A percentile compares a stretch with the other conserved stretches of the same genome.
Evolutionary conservation across 2,329 filamentous ascomycete species (phyloP).

Genomic region (Daldinia eschscholtzii): DNA sequence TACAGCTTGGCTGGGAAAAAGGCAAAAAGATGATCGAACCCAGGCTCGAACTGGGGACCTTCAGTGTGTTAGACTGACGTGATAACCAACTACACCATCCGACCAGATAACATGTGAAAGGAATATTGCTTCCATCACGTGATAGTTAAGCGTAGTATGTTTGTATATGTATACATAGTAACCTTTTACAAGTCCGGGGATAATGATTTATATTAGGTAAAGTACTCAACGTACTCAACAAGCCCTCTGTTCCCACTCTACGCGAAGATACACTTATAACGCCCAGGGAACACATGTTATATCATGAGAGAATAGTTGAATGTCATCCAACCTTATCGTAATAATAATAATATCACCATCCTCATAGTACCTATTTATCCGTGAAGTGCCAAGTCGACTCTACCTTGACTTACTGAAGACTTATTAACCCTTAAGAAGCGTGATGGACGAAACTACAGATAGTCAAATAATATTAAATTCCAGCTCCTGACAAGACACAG

Average conservation of each 20-base stretch:
- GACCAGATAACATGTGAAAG: constrained; percentile 28
- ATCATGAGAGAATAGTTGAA: not conserved
- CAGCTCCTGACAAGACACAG: no score
- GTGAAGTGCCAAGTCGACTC: not conserved
- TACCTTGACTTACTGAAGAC: not conserved
- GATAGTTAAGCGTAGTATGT: not conserved
- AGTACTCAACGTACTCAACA: not conserved
- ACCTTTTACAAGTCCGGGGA: not conserved
- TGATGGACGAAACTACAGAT: not conserved
- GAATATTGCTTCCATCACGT: not conserved
- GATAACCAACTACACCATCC: constrained; percentile 62
- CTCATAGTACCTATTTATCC: not conserved
- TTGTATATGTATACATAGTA: not conserved
- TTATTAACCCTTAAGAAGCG: not conserved
- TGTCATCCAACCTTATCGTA: not conserved
- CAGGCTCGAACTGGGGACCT: constrained; percentile 55
- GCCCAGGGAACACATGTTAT: no score
- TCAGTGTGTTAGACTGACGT: constrained; percentile 63
- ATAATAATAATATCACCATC: not conserved
- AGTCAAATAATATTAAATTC: no score
- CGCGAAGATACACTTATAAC: not conserved
- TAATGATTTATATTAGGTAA: not conserved
- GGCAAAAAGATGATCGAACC: constrained; percentile 48
- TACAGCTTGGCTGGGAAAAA: not conserved
- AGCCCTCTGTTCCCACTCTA: not conserved